Percentiles rank a stretch among this genome's conserved stretches.
These are phyloP conservation scores for Rhipidocladum racemiflorum DNA, from an alignment of 176 grass and related monocot genomes.

Conservation along the genomic window DNA sequence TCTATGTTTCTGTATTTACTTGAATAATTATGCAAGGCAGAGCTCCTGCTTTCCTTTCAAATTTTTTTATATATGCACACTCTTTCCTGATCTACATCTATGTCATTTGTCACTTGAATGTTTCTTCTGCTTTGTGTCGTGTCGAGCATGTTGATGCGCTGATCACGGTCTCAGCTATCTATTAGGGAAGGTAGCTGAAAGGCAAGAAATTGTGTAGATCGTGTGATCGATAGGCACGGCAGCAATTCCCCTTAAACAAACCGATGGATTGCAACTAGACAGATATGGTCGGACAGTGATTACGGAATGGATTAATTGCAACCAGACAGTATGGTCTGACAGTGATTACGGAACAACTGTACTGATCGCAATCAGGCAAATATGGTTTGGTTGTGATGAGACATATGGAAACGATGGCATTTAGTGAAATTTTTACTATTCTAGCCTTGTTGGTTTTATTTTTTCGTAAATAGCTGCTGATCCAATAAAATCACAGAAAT, in stretches of 20 bases:
- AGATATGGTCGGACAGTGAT: conserved; percentile 2
- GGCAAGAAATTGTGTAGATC: background rate
- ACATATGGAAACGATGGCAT: background rate
- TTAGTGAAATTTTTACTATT: too few species aligned
- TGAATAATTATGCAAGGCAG: too few species aligned
- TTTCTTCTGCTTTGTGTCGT: background rate
- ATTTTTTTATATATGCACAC: too few species aligned
- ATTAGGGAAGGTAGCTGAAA: background rate
- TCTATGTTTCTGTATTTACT: too few species aligned
- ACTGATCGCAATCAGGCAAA: conserved; percentile 8
- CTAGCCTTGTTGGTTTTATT: too few species aligned
- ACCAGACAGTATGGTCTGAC: too few species aligned
- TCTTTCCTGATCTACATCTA: too few species aligned
- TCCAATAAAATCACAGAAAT: too few species aligned
- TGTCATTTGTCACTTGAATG: background rate
- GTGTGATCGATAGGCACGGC: background rate
- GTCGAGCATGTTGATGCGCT: background rate
- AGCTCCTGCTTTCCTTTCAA: too few species aligned
- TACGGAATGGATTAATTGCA: too few species aligned
- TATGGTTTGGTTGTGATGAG: background rate
- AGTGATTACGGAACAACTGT: too few species aligned
- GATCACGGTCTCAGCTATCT: background rate
- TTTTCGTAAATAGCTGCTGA: too few species aligned
- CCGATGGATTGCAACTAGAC: background rate
- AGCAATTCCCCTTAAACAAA: conserved; percentile 30